Percentiles rank a stretch among this genome's conserved stretches.
These are phyloP conservation scores for Eutrema yunnanense DNA, from an alignment of 345 rosid genomes.

Conservation along the genomic window DNA sequence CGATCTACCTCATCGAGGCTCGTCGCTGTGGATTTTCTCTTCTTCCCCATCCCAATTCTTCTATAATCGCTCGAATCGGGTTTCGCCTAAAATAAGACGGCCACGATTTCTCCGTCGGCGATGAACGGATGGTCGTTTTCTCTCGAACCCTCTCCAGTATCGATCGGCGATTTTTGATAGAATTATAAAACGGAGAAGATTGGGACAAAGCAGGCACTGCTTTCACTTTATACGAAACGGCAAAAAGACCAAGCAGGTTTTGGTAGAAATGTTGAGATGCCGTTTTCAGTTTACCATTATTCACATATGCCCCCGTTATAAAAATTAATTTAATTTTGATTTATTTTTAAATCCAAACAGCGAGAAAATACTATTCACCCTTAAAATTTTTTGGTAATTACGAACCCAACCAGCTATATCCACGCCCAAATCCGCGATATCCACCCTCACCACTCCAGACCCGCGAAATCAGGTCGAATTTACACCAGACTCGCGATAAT, in stretches of 20 bases:
- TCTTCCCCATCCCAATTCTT: constrained; percentile 64
- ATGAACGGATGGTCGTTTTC: constrained; percentile 20
- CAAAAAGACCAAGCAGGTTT: neutral
- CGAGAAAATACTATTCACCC: too few relatives aligned
- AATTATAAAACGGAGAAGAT: neutral
- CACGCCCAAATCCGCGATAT: too few relatives aligned
- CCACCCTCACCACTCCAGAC: too few relatives aligned
- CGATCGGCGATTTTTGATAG: constrained; percentile 4
- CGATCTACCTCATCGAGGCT: constrained; percentile 99
- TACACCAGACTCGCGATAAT: too few relatives aligned
- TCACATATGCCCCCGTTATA: too few relatives aligned
- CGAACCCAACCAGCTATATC: too few relatives aligned
- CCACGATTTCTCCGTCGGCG: constrained; percentile 22
- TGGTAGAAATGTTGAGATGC: too few relatives aligned
- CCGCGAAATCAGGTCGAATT: too few relatives aligned
- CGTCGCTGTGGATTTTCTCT: constrained; percentile 78
- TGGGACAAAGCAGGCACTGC: neutral
- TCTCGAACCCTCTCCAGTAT: neutral
- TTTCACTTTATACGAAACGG: constrained; percentile 19
- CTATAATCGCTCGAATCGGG: neutral
- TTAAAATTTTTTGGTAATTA: too few relatives aligned
- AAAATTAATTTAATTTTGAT: too few relatives aligned
- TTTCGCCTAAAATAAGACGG: neutral
- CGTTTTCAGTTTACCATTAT: too few relatives aligned
- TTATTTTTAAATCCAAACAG: too few relatives aligned